A percentile compares a stretch with the other conserved stretches of the same genome.
These are phyloP conservation scores for Styphnolobium japonicum DNA, from an alignment of 306 rosid species.

Conservation along the genomic window DNA sequence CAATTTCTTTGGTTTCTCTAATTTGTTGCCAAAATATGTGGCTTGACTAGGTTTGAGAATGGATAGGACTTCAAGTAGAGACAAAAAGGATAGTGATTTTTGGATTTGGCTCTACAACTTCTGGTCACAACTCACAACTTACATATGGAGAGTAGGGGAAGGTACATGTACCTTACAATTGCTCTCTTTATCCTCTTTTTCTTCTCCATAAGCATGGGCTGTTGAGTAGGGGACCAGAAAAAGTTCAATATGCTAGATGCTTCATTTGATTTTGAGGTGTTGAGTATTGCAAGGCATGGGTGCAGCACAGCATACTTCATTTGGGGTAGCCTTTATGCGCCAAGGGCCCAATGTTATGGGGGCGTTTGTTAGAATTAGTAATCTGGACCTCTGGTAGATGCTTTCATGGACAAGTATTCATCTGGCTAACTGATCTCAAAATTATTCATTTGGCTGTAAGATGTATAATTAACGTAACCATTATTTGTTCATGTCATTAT, in stretches of 20 bases:
- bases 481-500: too few relatives aligned
- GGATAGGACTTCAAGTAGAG: conserved; percentile 30
- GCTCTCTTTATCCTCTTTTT: too few relatives aligned
- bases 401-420: not conserved
- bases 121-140: not conserved
- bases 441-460: too few relatives aligned
- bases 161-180: too few relatives aligned
- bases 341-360: not conserved
- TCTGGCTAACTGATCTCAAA: too few relatives aligned
- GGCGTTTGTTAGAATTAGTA: too few relatives aligned
- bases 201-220: too few relatives aligned
- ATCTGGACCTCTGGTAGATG: too few relatives aligned
- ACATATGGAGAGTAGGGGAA: too few relatives aligned
- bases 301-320: not conserved
- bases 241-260: not conserved
- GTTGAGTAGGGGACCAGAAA: too few relatives aligned
- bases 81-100: not conserved
- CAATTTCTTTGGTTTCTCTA: not conserved
- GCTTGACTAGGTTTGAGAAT: conserved; percentile 14
- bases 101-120: not conserved
- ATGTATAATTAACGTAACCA: too few relatives aligned
- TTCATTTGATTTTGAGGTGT: not conserved
- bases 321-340: not conserved
- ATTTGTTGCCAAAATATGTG: conserved; percentile 22
- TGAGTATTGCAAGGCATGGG: too few relatives aligned